A percentile compares a stretch with the other conserved stretches of the same genome.
These are phyloP conservation scores for Hyaloperonospora brassicae DNA, from an alignment of 352 stramenopile species.

Conservation along the genomic window DNA sequence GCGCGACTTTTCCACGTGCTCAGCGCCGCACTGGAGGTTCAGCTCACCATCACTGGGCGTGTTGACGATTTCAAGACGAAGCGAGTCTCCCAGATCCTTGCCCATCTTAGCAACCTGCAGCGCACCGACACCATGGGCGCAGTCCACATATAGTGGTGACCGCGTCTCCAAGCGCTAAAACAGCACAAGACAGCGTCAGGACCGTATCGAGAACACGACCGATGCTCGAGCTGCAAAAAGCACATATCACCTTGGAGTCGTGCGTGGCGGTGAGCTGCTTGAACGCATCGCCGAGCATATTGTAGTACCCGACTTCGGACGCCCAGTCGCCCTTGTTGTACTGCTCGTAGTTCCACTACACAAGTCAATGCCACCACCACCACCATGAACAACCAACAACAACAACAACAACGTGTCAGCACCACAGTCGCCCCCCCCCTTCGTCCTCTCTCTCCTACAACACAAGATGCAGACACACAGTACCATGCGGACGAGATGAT, in stretches of 20 bases:
- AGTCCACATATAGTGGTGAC: slow-evolving; percentile 86
- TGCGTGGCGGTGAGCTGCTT: slow-evolving; percentile 76
- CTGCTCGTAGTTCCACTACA: slow-evolving; percentile 82
- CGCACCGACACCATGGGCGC: slow-evolving; percentile 89
- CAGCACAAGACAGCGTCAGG: slow-evolving; percentile 1
- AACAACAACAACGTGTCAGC: background rate
- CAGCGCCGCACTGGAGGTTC: slow-evolving; percentile 94
- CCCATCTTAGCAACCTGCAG: slow-evolving; percentile 64
- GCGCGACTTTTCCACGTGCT: slow-evolving; percentile 95
- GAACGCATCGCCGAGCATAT: slow-evolving; percentile 91
- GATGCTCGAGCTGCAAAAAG: background rate
- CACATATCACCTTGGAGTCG: slow-evolving; percentile 51
- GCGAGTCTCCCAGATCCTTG: slow-evolving; percentile 71
- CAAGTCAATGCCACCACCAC: background rate
- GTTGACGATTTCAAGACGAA: slow-evolving; percentile 80
- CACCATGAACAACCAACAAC: background rate
- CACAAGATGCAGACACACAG: background rate
- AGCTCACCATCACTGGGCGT: slow-evolving; percentile 81
- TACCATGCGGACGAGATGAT: slow-evolving; percentile 94
- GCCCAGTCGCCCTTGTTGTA: slow-evolving; percentile 85
- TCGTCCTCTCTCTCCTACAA: no score
- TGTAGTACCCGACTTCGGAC: slow-evolving; percentile 92
- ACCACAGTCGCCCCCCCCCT: no score
- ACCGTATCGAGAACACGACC: no score
- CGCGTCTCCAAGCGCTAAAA: slow-evolving; percentile 65